These are phyloP conservation scores for Oryza coarctata DNA, from an alignment of 176 grass and related monocot genomes.

Conservation along the genomic window DNA sequence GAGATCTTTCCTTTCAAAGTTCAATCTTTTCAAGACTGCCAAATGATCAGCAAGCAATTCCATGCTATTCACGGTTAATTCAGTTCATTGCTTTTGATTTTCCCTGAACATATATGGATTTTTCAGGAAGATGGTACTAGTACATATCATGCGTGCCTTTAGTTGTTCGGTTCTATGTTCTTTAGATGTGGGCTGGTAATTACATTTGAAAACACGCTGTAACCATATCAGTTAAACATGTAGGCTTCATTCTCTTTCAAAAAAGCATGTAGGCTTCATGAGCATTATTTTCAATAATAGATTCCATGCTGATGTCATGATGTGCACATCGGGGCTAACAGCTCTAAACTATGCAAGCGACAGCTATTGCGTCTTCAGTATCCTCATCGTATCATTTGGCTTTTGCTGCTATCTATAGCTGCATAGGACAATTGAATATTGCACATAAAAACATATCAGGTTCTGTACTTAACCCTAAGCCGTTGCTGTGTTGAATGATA, in stretches of 20 bases:
- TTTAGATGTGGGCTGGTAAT: neutral
- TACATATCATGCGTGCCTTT: neutral
- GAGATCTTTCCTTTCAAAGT: neutral
- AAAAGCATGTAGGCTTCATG: neutral
- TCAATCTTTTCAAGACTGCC: neutral
- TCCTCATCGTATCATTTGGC: slow-evolving; percentile 8
- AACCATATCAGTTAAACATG: neutral
- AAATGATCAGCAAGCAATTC: neutral
- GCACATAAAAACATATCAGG: neutral
- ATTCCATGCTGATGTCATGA: slow-evolving; percentile 36
- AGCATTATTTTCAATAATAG: neutral
- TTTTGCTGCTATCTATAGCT: slow-evolving; percentile 18
- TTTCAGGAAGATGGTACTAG: neutral
- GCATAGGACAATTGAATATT: neutral
- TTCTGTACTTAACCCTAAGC: neutral
- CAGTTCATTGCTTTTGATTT: neutral
- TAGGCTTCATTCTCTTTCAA: neutral
- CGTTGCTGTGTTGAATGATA: neutral
- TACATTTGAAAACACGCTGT: neutral
- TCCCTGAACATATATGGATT: neutral
- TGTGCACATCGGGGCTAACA: slow-evolving; percentile 34
- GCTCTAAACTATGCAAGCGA: neutral
- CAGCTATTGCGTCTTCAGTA: slow-evolving; percentile 8
- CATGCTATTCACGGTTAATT: neutral
- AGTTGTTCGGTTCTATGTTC: neutral